Evolutionary conservation across 768 basidiomycete species (phyloP), one percentile per base, ranked within the genome.

Genomic region (Mycena vitilis): DNA sequence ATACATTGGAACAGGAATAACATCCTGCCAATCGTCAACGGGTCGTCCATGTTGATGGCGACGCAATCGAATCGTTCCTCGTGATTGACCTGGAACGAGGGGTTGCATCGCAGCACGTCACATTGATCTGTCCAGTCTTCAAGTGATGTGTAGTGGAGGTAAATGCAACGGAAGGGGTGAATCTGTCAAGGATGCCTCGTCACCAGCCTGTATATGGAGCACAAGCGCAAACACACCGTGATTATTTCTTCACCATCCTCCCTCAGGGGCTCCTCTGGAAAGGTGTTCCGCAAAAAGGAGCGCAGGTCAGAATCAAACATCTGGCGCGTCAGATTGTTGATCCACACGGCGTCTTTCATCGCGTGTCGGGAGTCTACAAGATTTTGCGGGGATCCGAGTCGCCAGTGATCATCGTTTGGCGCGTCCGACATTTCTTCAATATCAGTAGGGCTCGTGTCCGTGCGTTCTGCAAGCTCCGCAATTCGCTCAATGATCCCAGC

Each of bases 31-130:
- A 63, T 65, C 9, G 48, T 38, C 13, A 65, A 47, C 8, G 42
- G 30, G 12, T 55, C 40, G 12, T 60, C 59, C 23, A 61, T 59
- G 57, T 69, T 71, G 47, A 73, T 38, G 15, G 37, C 37, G 1
- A 66, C 64, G 38, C 53, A 68, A 58, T 71, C 70, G 36, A 66
- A 60, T 0, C 67, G 70, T 51, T 66, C 40, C n/a, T 71, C 57
- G 22, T 45, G 36, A 30, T 69, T 60, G 0, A 37, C 49, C 15
- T 68, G 63, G 38, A 71, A 73, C 0, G 23, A 25, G 20, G 65
- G 62, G 34, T 68, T 71, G 67, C 72, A 73, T 36, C 70, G 60
- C 18, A 71, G 30, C 16, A 73, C 52, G 36, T 71, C 72, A 16
- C 44, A 44, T n/a, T 44, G 44, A 16, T 56, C 70, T 13, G 62